phyloP scores from a whole-genome alignment of 169 alveolate species.

The Pseudocohnilembus persalinus region DNA sequence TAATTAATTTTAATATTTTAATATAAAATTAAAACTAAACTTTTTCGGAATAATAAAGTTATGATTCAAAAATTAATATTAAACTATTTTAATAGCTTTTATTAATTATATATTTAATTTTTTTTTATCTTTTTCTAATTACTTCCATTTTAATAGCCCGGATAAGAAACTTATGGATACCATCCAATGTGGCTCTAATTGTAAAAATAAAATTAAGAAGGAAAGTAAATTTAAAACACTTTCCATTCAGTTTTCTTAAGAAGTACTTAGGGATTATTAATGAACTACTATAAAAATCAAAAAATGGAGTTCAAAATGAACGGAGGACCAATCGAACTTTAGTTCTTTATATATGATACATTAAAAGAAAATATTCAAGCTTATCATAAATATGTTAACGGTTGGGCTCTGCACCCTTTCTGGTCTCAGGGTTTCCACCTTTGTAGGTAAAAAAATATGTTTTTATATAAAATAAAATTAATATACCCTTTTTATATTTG shows the following conservation, averaged over 20 bases:
- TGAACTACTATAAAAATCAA: slow-evolving; percentile 40
- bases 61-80: no score
- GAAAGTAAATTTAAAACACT: neutral
- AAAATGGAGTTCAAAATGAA: slow-evolving; percentile 42
- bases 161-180: slow-evolving; percentile 50
- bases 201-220: neutral
- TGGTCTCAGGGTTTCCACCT: slow-evolving; percentile 48
- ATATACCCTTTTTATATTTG: neutral
- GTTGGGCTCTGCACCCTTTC: slow-evolving; percentile 44
- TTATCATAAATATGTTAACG: slow-evolving; percentile 57
- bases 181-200: slow-evolving; percentile 56
- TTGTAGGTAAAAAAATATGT: neutral
- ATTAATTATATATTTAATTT: no score
- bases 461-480: no score
- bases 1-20: no score
- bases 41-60: no score
- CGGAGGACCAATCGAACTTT: slow-evolving; percentile 58
- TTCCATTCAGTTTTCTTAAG: slow-evolving; percentile 55
- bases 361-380: slow-evolving; percentile 43
- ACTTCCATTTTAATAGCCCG: no score
- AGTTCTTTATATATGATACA: slow-evolving; percentile 39
- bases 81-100: no score
- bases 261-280: slow-evolving; percentile 55
- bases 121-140: no score
- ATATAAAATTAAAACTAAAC: no score